These are phyloP conservation scores for Nakataea oryzae DNA, from an alignment of 2,329 filamentous ascomycete genomes.

Conservation along the genomic window DNA sequence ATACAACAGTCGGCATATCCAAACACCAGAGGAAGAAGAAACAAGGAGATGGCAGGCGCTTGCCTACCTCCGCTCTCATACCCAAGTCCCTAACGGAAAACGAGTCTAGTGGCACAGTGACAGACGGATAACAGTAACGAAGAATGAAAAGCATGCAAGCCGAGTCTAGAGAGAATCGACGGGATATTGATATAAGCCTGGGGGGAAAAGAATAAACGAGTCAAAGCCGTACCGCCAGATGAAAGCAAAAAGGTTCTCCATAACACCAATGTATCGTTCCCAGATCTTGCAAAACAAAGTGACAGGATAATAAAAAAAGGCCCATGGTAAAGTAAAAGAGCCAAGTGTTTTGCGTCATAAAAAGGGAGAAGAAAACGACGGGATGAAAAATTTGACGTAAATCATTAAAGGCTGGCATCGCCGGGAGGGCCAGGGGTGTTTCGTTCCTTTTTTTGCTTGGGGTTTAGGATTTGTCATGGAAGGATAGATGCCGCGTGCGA, in stretches of 20 bases:
- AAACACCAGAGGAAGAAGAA: neutral
- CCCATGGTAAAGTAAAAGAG: neutral
- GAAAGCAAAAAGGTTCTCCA: neutral
- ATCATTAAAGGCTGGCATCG: conserved; percentile 1
- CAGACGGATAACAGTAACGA: neutral
- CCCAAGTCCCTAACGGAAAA: neutral
- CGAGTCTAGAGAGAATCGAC: neutral
- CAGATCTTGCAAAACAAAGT: neutral
- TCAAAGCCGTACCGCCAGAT: neutral
- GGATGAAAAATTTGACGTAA: neutral
- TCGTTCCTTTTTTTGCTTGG: neutral
- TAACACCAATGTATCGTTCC: neutral
- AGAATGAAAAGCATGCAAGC: neutral
- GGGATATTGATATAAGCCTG: neutral
- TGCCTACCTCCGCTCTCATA: neutral
- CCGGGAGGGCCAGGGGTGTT: neutral
- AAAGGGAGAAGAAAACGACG: neutral
- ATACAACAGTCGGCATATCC: neutral
- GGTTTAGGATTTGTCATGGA: neutral
- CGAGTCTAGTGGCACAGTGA: neutral
- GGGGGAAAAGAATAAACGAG: neutral
- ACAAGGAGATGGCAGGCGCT: neutral
- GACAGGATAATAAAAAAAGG: neutral
- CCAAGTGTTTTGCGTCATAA: neutral
- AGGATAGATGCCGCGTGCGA: neutral